Conservation (phyloP, 2,329 filamentous ascomycete species). For the Talaromyces albobiverticillius region DNA sequence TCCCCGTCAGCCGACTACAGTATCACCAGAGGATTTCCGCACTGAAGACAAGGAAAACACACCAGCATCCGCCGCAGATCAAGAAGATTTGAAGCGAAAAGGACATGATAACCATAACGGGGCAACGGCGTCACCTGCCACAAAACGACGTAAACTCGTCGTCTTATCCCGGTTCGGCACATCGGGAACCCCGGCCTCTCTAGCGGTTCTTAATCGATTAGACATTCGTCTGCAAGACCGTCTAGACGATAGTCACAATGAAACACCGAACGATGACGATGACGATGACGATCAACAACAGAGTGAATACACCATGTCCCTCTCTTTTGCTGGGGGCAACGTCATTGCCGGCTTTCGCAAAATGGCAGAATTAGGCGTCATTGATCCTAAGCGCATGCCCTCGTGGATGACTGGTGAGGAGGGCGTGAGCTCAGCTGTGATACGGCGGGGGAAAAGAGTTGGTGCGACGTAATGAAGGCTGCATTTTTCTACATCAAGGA, state of each 20-base stretch:
- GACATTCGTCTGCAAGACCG: slow-evolving; percentile 50
- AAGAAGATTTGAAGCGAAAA: slow-evolving; percentile 17
- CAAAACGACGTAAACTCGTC: slow-evolving; percentile 60
- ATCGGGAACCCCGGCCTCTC: slow-evolving; percentile 40
- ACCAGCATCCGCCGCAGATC: not conserved
- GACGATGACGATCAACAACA: slow-evolving; percentile 7
- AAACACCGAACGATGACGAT: slow-evolving; percentile 16
- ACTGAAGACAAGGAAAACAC: slow-evolving; percentile 18
- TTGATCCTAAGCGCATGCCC: slow-evolving; percentile 76
- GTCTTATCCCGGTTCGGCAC: slow-evolving; percentile 70
- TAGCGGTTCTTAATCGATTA: slow-evolving; percentile 44
- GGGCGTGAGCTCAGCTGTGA: slow-evolving; percentile 69
- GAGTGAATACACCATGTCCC: slow-evolving; percentile 29
- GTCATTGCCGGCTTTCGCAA: slow-evolving; percentile 77
- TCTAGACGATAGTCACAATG: slow-evolving; percentile 6
- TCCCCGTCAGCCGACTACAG: slow-evolving; percentile 37
- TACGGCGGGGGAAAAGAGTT: slow-evolving; percentile 56
- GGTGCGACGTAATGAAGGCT: not conserved
- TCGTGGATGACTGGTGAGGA: slow-evolving; percentile 91
- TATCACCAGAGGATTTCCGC: slow-evolving; percentile 31
- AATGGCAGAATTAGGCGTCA: slow-evolving; percentile 68
- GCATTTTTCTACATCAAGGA: not conserved
- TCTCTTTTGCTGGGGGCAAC: slow-evolving; percentile 72
- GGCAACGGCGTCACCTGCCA: slow-evolving; percentile 22
- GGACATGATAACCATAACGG: slow-evolving; percentile 8